Base-by-base conservation (phyloP, 2,329 filamentous ascomycete genomes). In the Paraphaeosphaeria minitans region DNA sequence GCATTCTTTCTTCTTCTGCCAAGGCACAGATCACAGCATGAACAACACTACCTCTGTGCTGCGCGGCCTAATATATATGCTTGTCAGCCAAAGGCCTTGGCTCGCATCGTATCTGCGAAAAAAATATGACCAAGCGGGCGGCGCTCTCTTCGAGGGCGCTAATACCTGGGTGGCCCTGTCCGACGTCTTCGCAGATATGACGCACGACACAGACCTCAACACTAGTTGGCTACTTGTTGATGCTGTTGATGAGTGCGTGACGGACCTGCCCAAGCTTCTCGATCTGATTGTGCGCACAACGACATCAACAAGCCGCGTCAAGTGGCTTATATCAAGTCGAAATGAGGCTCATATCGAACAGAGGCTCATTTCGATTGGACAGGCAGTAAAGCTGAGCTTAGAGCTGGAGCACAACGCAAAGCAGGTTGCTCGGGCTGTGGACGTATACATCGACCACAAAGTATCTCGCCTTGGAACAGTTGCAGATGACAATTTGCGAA, bases 311-410 rank as follows among this genome's bases (percentile, higher is more conserved):
- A 2, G 29, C n/a, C 47, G 31, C 33, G 31, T 50, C 21, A 50
- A 50, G 47, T 50, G 47, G 47, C 21, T 50, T 12, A 10, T 50
- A 3, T 50, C 47, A 12, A 50, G 47, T 19, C 47, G 47, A n/a
- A 50, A 50, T 31, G 37, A 31, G 47, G 4, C 31, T 10, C 13
- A 16, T 31, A 50, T 50, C 10, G 47, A 50, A 31, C 31, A 50
- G 22, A 31, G 13, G 19, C 47, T 50, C 2, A 31, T 6, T 12
- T 8, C 12, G 16, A 31, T 13, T 16, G 19, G n/a, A 2, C n/a
- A 39, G 7, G 13, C 8, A 9, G n/a, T 37, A 24, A 50, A 31
- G 24, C 47, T 50, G 19, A 50, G 47, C n/a, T 31, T 50, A 13
- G 48, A 51, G 35, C 48, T 51, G 6, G 6, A 27, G 24, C 24